Conservation (phyloP, 2,329 filamentous ascomycete species). For the Sodiomyces alkalinus region DNA sequence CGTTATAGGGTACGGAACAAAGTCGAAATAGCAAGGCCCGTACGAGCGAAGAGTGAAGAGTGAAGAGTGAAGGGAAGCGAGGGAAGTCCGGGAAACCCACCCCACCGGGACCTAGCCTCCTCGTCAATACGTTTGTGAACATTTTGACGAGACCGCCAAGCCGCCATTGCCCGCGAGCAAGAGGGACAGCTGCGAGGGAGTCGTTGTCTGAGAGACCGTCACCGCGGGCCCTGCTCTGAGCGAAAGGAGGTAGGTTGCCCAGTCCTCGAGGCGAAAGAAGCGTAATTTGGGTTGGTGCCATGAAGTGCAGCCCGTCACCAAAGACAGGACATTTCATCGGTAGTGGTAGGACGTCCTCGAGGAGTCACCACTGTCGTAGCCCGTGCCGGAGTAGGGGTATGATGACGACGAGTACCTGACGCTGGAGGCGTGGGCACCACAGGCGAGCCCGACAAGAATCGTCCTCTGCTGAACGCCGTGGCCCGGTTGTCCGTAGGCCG, state of each 20-base stretch:
- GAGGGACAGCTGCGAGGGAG: slow-evolving; percentile 32
- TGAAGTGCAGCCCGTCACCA: slow-evolving; percentile 27
- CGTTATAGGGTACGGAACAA: background rate
- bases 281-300: slow-evolving; percentile 24
- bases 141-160: slow-evolving; percentile 19
- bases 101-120: too few relatives aligned
- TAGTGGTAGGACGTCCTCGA: slow-evolving; percentile 25
- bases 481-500: slow-evolving; percentile 56
- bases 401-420: slow-evolving; percentile 21
- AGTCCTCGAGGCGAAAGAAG: slow-evolving; percentile 27
- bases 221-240: slow-evolving; percentile 20
- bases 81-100: too few relatives aligned
- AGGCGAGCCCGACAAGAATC: slow-evolving; percentile 73
- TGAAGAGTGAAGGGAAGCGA: slow-evolving; percentile 5
- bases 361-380: slow-evolving; percentile 35
- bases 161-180: slow-evolving; percentile 30
- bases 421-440: slow-evolving; percentile 35
- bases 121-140: background rate
- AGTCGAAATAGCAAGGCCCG: background rate
- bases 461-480: slow-evolving; percentile 60
- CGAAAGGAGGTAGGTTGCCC: slow-evolving; percentile 34
- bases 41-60: slow-evolving; percentile 2
- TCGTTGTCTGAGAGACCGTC: slow-evolving; percentile 14
- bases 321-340: slow-evolving; percentile 40
- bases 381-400: slow-evolving; percentile 36